Percentiles rank a stretch among this genome's conserved stretches.
phyloP scores from a whole-genome alignment of 208 protist genomes.

The Crithidia acanthocephali region DNA sequence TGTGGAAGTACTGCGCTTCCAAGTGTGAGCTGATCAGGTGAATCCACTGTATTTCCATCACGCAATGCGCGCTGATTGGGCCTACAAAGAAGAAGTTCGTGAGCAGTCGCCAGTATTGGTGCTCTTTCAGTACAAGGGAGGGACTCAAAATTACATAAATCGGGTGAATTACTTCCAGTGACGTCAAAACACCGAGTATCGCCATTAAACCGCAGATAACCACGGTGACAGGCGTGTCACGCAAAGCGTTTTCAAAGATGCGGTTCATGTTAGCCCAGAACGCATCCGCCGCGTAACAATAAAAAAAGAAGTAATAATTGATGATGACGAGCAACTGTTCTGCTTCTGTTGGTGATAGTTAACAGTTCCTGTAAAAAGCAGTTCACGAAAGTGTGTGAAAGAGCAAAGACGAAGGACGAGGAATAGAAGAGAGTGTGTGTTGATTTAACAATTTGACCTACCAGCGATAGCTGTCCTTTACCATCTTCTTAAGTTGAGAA shows the following conservation, averaged over 20 bases:
- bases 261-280: constrained; percentile 21
- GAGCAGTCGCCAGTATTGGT: constrained; percentile 85
- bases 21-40: constrained; percentile 58
- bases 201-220: constrained; percentile 37
- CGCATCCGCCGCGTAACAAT: too few species aligned
- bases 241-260: constrained; percentile 28
- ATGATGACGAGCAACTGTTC: background rate
- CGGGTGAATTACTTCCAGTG: constrained; percentile 66
- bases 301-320: too few species aligned
- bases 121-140: constrained; percentile 71
- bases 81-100: constrained; percentile 81
- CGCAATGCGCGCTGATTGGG: constrained; percentile 47
- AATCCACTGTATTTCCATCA: constrained; percentile 72
- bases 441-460: too few species aligned
- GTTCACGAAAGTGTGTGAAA: too few species aligned
- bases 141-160: constrained; percentile 75
- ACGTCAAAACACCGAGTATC: constrained; percentile 42
- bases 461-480: too few species aligned
- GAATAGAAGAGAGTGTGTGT: too few species aligned
- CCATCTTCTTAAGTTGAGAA: too few species aligned
- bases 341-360: background rate
- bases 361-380: too few species aligned
- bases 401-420: too few species aligned
- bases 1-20: constrained; percentile 75
- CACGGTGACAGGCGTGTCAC: constrained; percentile 30